Percentiles rank a stretch among this genome's conserved stretches.
Evolutionary conservation across 352 stramenopile genomes (phyloP).

Genomic region (Thalassiosira sp.): DNA sequence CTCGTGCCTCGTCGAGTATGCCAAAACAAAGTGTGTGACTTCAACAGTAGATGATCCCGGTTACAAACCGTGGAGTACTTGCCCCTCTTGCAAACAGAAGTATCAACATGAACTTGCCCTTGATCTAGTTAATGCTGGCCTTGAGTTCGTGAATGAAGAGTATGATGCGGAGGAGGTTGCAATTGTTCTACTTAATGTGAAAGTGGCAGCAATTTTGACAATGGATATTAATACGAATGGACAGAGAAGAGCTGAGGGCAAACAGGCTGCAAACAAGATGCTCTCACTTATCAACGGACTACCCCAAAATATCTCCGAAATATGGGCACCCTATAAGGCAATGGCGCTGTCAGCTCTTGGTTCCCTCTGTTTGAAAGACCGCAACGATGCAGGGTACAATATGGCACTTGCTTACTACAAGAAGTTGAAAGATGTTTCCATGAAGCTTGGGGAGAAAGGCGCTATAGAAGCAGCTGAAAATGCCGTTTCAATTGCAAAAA

Average conservation of each 20-base stretch:
- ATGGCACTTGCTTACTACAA: no score
- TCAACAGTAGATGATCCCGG: background rate
- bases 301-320: background rate
- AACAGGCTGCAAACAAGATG: background rate
- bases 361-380: no score
- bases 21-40: no score
- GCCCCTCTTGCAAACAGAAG: slow-evolving; percentile 1
- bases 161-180: background rate
- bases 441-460: no score
- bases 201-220: background rate
- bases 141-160: slow-evolving; percentile 3
- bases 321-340: background rate
- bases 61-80: background rate
- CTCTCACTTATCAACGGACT: background rate
- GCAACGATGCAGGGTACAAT: no score
- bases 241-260: background rate
- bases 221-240: background rate
- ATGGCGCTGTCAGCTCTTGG: background rate
- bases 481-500: no score
- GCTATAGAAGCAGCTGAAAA: no score
- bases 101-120: slow-evolving; percentile 3
- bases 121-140: background rate
- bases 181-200: background rate
- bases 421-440: no score
- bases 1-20: background rate